Percentiles rank a stretch among this genome's conserved stretches.
phyloP scores from a whole-genome alignment of 2,329 filamentous ascomycete species.

The Emergomyces orientalis region DNA sequence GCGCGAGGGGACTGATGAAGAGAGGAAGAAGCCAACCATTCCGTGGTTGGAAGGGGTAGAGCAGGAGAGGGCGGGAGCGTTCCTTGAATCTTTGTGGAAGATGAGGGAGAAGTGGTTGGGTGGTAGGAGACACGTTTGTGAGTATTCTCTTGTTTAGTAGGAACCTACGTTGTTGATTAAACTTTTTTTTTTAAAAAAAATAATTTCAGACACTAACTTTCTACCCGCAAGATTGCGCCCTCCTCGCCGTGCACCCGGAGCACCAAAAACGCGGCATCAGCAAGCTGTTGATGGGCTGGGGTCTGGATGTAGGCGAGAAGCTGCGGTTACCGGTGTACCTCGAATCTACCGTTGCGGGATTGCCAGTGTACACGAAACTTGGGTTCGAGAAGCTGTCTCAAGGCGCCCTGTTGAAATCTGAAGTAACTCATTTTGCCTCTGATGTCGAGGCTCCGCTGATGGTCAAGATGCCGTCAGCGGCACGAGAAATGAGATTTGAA shows the following conservation, averaged over 20 bases:
- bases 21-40: slow-evolving; percentile 39
- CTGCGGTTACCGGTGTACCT: slow-evolving; percentile 30
- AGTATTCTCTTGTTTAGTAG: too few relatives aligned
- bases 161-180: too few relatives aligned
- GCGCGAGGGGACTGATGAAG: slow-evolving; percentile 30
- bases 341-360: slow-evolving; percentile 30
- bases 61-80: slow-evolving; percentile 35
- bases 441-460: slow-evolving; percentile 37
- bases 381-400: slow-evolving; percentile 35
- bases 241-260: slow-evolving; percentile 35
- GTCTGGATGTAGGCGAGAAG: slow-evolving; percentile 29
- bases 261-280: slow-evolving; percentile 36
- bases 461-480: slow-evolving; percentile 34
- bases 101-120: slow-evolving; percentile 36
- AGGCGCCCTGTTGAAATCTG: slow-evolving; percentile 33
- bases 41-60: slow-evolving; percentile 40
- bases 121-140: slow-evolving; percentile 35
- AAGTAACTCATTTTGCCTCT: slow-evolving; percentile 26
- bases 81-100: slow-evolving; percentile 37
- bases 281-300: slow-evolving; percentile 31
- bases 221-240: slow-evolving; percentile 26
- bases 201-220: neutral
- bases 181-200: slow-evolving; percentile 1
- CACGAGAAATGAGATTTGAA: slow-evolving; percentile 27
- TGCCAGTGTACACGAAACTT: slow-evolving; percentile 31